These are phyloP conservation scores for Cicer cuneatum DNA, from an alignment of 306 rosid species.

Conservation along the genomic window DNA sequence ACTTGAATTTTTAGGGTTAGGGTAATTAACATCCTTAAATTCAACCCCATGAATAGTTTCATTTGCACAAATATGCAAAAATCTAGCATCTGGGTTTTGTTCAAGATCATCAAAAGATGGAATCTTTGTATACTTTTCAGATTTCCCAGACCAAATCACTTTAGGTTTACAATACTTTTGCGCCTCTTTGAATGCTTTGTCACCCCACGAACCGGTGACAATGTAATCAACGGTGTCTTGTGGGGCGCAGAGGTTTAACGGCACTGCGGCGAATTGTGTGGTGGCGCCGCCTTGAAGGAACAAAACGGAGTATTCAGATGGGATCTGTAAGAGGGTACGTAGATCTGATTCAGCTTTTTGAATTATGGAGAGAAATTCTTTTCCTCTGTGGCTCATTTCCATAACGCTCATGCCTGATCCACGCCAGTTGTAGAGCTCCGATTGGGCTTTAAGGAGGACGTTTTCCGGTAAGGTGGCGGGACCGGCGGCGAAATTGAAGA, in stretches of 20 bases:
- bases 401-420: slow-evolving; percentile 97
- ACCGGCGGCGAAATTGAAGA: slow-evolving; percentile 95
- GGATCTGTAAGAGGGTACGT: slow-evolving; percentile 66
- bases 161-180: slow-evolving; percentile 69
- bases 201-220: slow-evolving; percentile 92
- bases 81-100: slow-evolving; percentile 65
- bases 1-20: slow-evolving; percentile 52
- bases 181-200: slow-evolving; percentile 87
- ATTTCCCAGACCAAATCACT: slow-evolving; percentile 85
- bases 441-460: slow-evolving; percentile 78
- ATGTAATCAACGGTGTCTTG: slow-evolving; percentile 64
- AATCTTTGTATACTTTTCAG: slow-evolving; percentile 78
- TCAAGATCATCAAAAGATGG: slow-evolving; percentile 65
- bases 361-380: slow-evolving; percentile 82
- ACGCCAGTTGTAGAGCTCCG: slow-evolving; percentile 91
- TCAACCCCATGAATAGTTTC: slow-evolving; percentile 97
- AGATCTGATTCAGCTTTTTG: slow-evolving; percentile 88
- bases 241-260: slow-evolving; percentile 64
- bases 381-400: slow-evolving; percentile 98
- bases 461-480: slow-evolving; percentile 89
- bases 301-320: slow-evolving; percentile 68
- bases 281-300: slow-evolving; percentile 98
- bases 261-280: slow-evolving; percentile 80
- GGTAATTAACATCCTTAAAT: slow-evolving; percentile 65
- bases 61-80: slow-evolving; percentile 77